These are phyloP conservation scores for Yueomyces sinensis DNA, from an alignment of 805 yeast species.

Conservation along the genomic window DNA sequence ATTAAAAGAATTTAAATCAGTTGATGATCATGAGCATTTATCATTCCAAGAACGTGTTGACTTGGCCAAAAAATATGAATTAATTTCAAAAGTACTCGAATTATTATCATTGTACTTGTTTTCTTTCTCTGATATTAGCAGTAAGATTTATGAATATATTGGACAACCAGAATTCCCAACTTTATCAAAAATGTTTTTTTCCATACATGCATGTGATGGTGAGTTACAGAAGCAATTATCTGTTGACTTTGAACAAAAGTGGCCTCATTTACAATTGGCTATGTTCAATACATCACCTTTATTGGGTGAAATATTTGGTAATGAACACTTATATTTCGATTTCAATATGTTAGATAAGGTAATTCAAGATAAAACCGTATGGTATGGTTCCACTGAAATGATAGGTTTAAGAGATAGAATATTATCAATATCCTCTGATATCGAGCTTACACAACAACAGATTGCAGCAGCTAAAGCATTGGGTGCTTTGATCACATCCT, in stretches of 20 bases:
- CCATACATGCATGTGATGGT: constrained; percentile 34
- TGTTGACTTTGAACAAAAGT: constrained; percentile 32
- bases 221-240: constrained; percentile 34
- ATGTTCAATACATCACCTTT: constrained; percentile 40
- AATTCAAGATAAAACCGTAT: constrained; percentile 31
- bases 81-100: constrained; percentile 59
- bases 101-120: constrained; percentile 61
- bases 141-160: constrained; percentile 32
- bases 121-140: constrained; percentile 29
- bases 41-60: constrained; percentile 18
- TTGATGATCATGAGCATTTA: not conserved
- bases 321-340: constrained; percentile 42
- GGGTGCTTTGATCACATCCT: constrained; percentile 66
- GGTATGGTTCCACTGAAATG: constrained; percentile 25
- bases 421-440: constrained; percentile 43
- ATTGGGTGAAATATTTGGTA: constrained; percentile 35
- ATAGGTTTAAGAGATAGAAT: constrained; percentile 35
- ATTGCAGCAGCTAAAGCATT: constrained; percentile 57
- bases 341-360: constrained; percentile 48
- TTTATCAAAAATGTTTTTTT: constrained; percentile 25
- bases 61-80: constrained; percentile 40
- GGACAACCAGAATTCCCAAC: constrained; percentile 24
- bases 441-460: constrained; percentile 55
- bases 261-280: constrained; percentile 33
- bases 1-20: constrained; percentile 23